phyloP scores from a whole-genome alignment of 2,329 filamentous ascomycete genomes.

The Ceratocystis lukuohia region DNA sequence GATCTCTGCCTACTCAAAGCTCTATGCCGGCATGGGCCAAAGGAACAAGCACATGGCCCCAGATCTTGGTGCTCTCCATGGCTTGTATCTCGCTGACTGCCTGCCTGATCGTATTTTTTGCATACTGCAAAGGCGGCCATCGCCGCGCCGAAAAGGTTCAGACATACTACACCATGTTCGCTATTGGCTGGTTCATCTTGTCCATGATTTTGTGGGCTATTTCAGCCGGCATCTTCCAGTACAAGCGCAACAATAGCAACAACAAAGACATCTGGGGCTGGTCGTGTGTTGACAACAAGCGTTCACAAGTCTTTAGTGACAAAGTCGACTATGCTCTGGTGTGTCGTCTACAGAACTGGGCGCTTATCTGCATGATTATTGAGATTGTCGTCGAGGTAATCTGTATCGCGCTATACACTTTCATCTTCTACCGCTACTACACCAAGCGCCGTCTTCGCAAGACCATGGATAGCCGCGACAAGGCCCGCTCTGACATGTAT shows the following conservation, averaged over 20 bases:
- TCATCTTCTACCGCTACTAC: constrained; percentile 96
- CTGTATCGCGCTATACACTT: constrained; percentile 80
- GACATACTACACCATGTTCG: constrained; percentile 91
- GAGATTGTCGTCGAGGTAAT: constrained; percentile 88
- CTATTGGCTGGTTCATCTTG: constrained; percentile 85
- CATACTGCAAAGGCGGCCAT: constrained; percentile 83
- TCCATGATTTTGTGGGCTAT: constrained; percentile 86
- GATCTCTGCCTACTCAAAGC: constrained; percentile 58
- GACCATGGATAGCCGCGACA: constrained; percentile 91
- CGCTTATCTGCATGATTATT: constrained; percentile 90
- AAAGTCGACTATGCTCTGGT: constrained; percentile 81
- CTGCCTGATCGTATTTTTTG: constrained; percentile 66
- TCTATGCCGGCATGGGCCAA: constrained; percentile 72
- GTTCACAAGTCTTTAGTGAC: constrained; percentile 60
- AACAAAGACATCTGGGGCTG: constrained; percentile 95
- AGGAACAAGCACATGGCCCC: constrained; percentile 74
- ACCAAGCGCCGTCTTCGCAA: constrained; percentile 90
- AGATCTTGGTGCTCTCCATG: constrained; percentile 67
- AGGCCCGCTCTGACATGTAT: constrained; percentile 87
- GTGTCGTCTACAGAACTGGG: constrained; percentile 91
- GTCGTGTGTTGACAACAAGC: constrained; percentile 85
- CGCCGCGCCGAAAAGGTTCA: constrained; percentile 79
- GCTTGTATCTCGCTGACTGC: constrained; percentile 68
- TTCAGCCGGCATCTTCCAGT: constrained; percentile 72
- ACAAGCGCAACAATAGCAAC: constrained; percentile 51